A percentile compares a stretch with the other conserved stretches of the same genome.
phyloP scores from a whole-genome alignment of 2,329 filamentous ascomycete genomes.

The Claviceps sorghi region DNA sequence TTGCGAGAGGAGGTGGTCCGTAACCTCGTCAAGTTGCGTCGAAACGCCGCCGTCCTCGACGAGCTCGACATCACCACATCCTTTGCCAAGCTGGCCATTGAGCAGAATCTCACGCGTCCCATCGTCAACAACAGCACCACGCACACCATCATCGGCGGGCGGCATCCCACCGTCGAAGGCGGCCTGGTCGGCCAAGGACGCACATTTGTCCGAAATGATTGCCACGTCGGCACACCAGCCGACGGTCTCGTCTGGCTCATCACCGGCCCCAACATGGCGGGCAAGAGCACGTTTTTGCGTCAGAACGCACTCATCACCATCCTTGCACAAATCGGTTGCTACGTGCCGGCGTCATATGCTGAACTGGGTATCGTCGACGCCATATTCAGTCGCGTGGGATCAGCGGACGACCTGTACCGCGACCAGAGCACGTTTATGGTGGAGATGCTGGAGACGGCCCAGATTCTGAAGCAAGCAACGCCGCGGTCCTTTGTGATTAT shows the following conservation, averaged over 20 bases:
- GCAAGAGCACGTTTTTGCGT: conserved; percentile 88
- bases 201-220: conserved; percentile 75
- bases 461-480: conserved; percentile 77
- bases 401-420: conserved; percentile 84
- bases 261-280: conserved; percentile 93
- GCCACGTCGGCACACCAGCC: conserved; percentile 55
- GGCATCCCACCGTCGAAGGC: conserved; percentile 84
- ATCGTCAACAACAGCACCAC: conserved; percentile 47
- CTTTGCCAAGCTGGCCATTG: conserved; percentile 64
- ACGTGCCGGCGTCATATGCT: conserved; percentile 77
- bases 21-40: conserved; percentile 72
- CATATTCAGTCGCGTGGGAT: conserved; percentile 85
- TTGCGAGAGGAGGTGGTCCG: conserved; percentile 64
- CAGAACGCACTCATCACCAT: conserved; percentile 94
- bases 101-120: conserved; percentile 61
- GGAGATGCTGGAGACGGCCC: conserved; percentile 93
- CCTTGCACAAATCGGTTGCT: conserved; percentile 81
- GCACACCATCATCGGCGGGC: conserved; percentile 69
- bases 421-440: conserved; percentile 99
- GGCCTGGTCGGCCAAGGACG: conserved; percentile 68
- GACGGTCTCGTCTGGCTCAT: conserved; percentile 52
- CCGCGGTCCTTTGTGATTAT: conserved; percentile 83
- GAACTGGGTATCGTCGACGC: conserved; percentile 88
- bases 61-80: conserved; percentile 84
- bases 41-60: conserved; percentile 82